Base-by-base conservation (phyloP, 2,329 filamentous ascomycete genomes). In the Aquanectria penicillioides region DNA sequence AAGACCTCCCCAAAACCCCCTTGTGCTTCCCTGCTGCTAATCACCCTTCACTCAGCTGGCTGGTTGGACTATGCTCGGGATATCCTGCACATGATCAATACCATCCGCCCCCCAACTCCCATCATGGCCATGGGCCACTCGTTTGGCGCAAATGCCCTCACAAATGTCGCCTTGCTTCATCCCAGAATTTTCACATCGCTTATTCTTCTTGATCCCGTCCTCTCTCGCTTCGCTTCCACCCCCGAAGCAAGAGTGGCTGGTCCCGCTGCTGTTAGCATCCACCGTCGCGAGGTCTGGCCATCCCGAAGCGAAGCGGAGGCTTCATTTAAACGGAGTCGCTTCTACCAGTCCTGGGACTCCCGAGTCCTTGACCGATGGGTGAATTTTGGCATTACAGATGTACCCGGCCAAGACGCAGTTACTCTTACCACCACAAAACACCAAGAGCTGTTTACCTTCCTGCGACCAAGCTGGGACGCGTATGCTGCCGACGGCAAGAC, bases 31-130 rank as follows among this genome's bases (percentile, higher is more conserved):
- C 11, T 22, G 7, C 2, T 20, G 4, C 60, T 64, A 46, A 65
- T 33, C 3, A n/a, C 23, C 3, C 51, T 6, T 11, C 31, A 12
- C 63, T 9, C 12, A 69, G 67, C 67, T 34, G 88, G 86, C 67
- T 98, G 94, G 94, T 83, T 89, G 63, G 94, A 98, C 77, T 89
- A 95, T 73, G 80, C 91, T 40, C 87, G 94, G 41, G 94, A 98
- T 74, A 85, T 97, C 4, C 83, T 95, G 15, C 87, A 94, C 71
- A 85, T 97, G 77, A 84, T 95, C 78, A 97, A 97, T 76, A 82
- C 86, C 51, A 94, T 97, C 77, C 90, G 92, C 36, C 79, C 83
- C 84, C 90, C 91, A 11, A 89, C 90, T 1, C 94, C 94, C 2
- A 81, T 97, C 17, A 77, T 97, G 62, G 94, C 92, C 55, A 76